These are phyloP conservation scores for Pholiota adiposa DNA, from an alignment of 1,284 basidiomycete species.

Conservation along the genomic window DNA sequence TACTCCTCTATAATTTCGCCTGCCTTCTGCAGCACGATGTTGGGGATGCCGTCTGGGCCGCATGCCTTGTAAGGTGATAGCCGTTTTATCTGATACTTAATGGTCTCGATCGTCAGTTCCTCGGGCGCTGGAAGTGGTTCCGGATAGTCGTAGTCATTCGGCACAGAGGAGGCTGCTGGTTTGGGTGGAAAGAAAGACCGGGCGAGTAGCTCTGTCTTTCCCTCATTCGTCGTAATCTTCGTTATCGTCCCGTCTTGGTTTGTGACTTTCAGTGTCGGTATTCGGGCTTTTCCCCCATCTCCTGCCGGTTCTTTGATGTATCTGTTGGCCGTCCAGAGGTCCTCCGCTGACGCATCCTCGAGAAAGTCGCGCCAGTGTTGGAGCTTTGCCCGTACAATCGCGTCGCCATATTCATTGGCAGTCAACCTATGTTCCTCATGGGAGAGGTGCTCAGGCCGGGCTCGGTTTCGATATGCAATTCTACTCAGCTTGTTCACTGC, in stretches of 20 bases:
- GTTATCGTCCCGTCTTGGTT: neutral
- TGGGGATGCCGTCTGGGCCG: constrained; percentile 39
- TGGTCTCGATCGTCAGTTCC: constrained; percentile 21
- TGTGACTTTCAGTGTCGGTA: constrained; percentile 29
- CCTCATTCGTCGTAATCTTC: constrained; percentile 16
- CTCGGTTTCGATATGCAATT: constrained; percentile 15
- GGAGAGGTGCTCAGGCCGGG: constrained; percentile 21
- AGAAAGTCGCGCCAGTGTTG: constrained; percentile 39
- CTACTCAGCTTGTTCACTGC: constrained; percentile 21
- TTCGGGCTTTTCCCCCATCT: constrained; percentile 28
- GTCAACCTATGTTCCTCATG: constrained; percentile 15
- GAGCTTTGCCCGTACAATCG: constrained; percentile 27
- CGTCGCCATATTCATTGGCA: constrained; percentile 24
- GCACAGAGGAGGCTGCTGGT: neutral
- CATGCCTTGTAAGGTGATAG: constrained; percentile 39
- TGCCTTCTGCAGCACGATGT: constrained; percentile 35
- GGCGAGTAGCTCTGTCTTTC: constrained; percentile 16
- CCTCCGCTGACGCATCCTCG: constrained; percentile 19
- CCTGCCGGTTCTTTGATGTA: constrained; percentile 26
- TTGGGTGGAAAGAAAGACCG: neutral
- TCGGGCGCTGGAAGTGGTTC: neutral
- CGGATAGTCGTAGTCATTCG: neutral
- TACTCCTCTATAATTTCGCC: constrained; percentile 28
- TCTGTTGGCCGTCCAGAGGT: constrained; percentile 32
- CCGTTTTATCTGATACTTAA: constrained; percentile 7